These are phyloP conservation scores for Sarocladium oryzae DNA, from an alignment of 2,329 filamentous ascomycete genomes.

Conservation along the genomic window DNA sequence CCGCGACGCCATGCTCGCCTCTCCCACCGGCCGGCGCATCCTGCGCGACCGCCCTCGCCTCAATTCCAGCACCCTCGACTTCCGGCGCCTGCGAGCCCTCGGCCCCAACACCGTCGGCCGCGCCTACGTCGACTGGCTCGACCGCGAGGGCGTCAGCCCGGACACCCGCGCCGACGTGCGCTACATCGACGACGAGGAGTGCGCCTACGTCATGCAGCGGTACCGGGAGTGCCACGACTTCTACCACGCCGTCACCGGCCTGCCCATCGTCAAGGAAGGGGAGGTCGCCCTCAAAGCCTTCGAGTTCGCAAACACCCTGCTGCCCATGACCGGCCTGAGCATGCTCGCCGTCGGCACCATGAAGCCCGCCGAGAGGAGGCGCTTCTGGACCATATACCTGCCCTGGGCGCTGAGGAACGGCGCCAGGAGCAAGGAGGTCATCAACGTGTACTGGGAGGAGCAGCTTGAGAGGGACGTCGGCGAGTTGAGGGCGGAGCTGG, in stretches of 20 bases:
- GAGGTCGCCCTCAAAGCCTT: slow-evolving; percentile 98
- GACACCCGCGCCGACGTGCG: slow-evolving; percentile 78
- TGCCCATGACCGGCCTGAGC: slow-evolving; percentile 92
- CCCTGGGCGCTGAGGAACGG: slow-evolving; percentile 92
- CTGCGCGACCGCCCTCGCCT: slow-evolving; percentile 85
- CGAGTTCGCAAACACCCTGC: slow-evolving; percentile 87
- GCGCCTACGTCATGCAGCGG: slow-evolving; percentile 96
- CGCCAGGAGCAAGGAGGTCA: slow-evolving; percentile 66
- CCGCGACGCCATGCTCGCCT: slow-evolving; percentile 81
- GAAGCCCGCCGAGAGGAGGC: slow-evolving; percentile 70
- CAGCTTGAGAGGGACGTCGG: slow-evolving; percentile 77
- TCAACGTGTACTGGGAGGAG: slow-evolving; percentile 98
- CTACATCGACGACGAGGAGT: slow-evolving; percentile 92
- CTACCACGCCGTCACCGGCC: slow-evolving; percentile 87
- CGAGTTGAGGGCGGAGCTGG: slow-evolving; percentile 65
- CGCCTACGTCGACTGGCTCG: slow-evolving; percentile 85
- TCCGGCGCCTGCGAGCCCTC: slow-evolving; percentile 64
- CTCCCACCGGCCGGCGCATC: slow-evolving; percentile 81
- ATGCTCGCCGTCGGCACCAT: slow-evolving; percentile 80
- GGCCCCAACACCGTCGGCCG: slow-evolving; percentile 70
- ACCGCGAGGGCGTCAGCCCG: slow-evolving; percentile 85
- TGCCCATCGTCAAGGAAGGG: slow-evolving; percentile 89
- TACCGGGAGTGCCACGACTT: slow-evolving; percentile 98
- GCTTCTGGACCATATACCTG: slow-evolving; percentile 70
- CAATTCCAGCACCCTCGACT: slow-evolving; percentile 62